Evolutionary conservation across 768 basidiomycete species (phyloP).

Genomic region (Serendipita sp.): DNA sequence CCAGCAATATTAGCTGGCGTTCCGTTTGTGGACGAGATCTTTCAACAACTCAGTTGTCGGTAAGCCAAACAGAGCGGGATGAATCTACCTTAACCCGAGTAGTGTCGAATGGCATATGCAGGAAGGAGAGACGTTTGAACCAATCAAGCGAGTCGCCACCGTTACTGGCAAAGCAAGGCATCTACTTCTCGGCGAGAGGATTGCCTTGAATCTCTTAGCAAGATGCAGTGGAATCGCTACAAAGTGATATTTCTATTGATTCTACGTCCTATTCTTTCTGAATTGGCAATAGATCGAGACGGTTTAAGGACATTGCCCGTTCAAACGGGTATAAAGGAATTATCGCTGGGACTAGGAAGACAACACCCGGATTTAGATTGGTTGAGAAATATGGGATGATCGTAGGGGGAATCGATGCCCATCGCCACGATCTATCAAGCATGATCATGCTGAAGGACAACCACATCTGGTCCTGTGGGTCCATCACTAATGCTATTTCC

Average conservation of each 20-base stretch:
- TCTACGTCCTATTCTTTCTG: not conserved
- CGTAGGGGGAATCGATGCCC: conserved; percentile 89
- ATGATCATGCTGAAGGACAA: conserved; percentile 99
- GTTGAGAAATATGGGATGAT: conserved; percentile 99
- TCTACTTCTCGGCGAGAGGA: conserved; percentile 78
- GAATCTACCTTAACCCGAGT: conserved; percentile 4
- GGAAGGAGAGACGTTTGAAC: conserved; percentile 71
- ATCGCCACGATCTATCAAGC: conserved; percentile 89
- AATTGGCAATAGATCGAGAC: conserved; percentile 47
- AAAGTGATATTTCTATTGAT: conserved; percentile 31
- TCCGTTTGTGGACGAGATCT: conserved; percentile 91
- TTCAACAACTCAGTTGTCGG: conserved; percentile 77
- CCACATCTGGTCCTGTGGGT: conserved; percentile 95
- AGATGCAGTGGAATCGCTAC: conserved; percentile 95
- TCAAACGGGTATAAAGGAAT: conserved; percentile 70
- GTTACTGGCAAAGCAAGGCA: conserved; percentile 79
- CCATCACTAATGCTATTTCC: conserved; percentile 75
- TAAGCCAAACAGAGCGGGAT: conserved; percentile 27
- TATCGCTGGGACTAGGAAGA: conserved; percentile 92
- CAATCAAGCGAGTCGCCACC: conserved; percentile 75
- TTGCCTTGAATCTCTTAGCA: conserved; percentile 84
- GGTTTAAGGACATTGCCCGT: conserved; percentile 61
- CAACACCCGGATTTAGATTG: conserved; percentile 89
- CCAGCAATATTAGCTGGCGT: conserved; percentile 76
- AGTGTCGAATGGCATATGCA: conserved; percentile 89